Conservation (phyloP, 2,329 filamentous ascomycete species). For the Talaromyces sp. region DNA sequence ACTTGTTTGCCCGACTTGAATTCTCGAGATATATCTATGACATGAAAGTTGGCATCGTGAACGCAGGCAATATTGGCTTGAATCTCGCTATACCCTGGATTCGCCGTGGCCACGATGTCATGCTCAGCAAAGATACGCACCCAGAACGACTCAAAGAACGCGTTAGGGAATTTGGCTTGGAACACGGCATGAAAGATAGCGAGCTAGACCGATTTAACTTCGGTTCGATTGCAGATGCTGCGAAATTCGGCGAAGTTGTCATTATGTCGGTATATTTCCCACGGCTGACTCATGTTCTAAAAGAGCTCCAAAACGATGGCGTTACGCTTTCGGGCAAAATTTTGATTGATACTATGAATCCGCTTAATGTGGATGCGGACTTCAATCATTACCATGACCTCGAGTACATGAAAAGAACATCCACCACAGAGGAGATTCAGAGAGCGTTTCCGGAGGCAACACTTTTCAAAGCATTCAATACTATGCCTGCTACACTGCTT, state of each 20-base stretch:
- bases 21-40: neutral
- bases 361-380: no score
- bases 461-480: no score
- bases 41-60: neutral
- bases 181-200: neutral
- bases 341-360: no score
- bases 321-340: no score
- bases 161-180: neutral
- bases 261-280: no score
- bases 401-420: no score
- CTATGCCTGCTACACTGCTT: no score
- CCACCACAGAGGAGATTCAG: no score
- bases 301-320: no score
- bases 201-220: neutral
- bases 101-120: neutral
- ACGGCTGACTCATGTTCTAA: no score
- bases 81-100: neutral
- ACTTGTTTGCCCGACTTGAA: neutral
- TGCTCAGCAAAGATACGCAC: neutral
- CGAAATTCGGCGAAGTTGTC: neutral
- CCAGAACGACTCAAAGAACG: neutral
- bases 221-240: neutral
- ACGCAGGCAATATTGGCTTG: neutral
- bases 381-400: no score
- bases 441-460: no score